Evolutionary conservation across 805 yeast genomes (phyloP), one percentile per base, ranked within the genome.

Genomic region (Cyberlindnera americana): DNA sequence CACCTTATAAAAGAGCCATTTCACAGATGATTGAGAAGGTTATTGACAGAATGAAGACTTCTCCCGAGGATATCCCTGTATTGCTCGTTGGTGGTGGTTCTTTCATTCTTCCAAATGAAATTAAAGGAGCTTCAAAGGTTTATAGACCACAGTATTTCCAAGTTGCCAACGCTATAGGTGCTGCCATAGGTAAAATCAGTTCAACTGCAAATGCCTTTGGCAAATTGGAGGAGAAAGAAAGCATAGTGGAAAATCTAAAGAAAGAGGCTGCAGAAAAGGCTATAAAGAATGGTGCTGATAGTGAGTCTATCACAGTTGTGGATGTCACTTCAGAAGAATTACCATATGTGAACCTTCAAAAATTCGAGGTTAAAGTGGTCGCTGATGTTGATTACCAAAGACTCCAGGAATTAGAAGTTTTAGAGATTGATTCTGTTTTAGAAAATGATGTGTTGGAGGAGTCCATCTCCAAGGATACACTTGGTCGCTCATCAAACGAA

Each of bases 111-210:
- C 73, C 74, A 9, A 46, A 49, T 9, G 37, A 48, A 16, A 43
- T 69, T 13, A 59, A 57, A 12, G 75, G 76, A 22, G 73, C 74
- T 10, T 64, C 72, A 3, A 57, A 61, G 35, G 73, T 73, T 8
- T 49, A 64, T 33, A 58, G 69, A 42, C 75, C 75, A 4, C 66
- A 66, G 24, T 70, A 52, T 47, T 67, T 50, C 47, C 62, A 63
- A 35, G 74, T 72, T 26, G 76, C 76, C 6, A 73, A 73, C 56
- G 78, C 77, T 3, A 71, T 73, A 38, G 77, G 76, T 29, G 75
- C 77, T 15, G 75, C 75, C 4, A 56, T 70, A 51, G 73, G 72
- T n/a, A 70, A 69, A 43, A 56, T 72, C 9, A 65, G 73, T 19
- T 41, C 56, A 1, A 35, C 28, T 6, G 39, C 52, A 3, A 54